Conservation (phyloP, 2,329 filamentous ascomycete species). For the Ophiosphaerella korrae region DNA sequence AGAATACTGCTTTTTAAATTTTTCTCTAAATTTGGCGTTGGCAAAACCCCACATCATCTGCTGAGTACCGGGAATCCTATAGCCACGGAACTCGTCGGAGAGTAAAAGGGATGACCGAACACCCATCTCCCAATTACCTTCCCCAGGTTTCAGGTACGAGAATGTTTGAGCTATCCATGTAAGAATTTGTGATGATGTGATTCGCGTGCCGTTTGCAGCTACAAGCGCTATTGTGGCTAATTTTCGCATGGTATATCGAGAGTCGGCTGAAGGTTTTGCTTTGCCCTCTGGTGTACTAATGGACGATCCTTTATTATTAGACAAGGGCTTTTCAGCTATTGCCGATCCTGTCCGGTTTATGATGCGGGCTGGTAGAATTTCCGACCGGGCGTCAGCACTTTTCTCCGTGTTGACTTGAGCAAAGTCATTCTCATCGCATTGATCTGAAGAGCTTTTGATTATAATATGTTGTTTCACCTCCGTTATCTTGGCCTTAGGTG, state of each 20-base stretch:
- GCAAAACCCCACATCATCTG: conserved; percentile 7
- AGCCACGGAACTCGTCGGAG: conserved; percentile 14
- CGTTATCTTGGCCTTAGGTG: too few species aligned
- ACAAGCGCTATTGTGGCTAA: conserved; percentile 18
- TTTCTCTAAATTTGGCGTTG: background rate
- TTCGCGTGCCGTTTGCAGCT: conserved; percentile 11
- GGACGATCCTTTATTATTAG: background rate
- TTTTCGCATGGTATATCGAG: conserved; percentile 7
- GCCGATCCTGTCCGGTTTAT: too few species aligned
- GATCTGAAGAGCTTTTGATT: too few species aligned
- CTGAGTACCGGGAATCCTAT: background rate
- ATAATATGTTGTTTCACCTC: too few species aligned
- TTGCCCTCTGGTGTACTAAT: background rate
- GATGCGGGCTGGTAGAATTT: too few species aligned
- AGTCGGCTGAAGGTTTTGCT: background rate
- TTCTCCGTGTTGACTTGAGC: too few species aligned
- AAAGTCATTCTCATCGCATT: too few species aligned
- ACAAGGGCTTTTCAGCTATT: background rate
- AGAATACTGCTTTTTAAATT: conserved; percentile 6
- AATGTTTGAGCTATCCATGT: conserved; percentile 18
- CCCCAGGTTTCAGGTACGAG: conserved; percentile 10
- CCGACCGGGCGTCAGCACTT: too few species aligned
- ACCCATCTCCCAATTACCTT: conserved; percentile 18
- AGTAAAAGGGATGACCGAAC: conserved; percentile 14
- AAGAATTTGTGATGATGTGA: conserved; percentile 13